phyloP scores from a whole-genome alignment of 441 rosid genomes.

The Croton laevigatus region DNA sequence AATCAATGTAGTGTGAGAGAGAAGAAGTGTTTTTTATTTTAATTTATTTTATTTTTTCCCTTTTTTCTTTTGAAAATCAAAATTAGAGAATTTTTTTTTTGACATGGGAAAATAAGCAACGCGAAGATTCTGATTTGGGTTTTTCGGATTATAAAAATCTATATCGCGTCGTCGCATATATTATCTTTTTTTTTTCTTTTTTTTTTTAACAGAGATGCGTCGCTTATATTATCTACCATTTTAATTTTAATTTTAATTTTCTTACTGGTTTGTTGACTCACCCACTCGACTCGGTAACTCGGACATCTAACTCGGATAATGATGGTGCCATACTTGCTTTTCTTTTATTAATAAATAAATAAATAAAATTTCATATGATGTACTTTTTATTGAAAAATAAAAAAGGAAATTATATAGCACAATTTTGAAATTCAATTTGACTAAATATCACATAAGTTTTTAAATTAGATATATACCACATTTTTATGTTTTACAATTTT shows the following conservation, averaged over 20 bases:
- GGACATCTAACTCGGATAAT: not conserved
- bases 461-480: too few relatives aligned
- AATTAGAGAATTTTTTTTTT: not conserved
- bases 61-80: conserved; percentile 6
- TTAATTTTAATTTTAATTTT: not conserved
- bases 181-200: too few relatives aligned
- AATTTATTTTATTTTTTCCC: not conserved
- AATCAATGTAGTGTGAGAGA: conserved; percentile 2
- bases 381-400: too few relatives aligned
- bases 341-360: too few relatives aligned
- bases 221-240: conserved; percentile 50
- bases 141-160: conserved; percentile 21
- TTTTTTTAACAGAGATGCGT: too few relatives aligned
- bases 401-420: too few relatives aligned
- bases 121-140: conserved; percentile 35
- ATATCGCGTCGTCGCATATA: conserved; percentile 65
- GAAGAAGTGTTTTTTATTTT: conserved; percentile 12
- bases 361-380: too few relatives aligned
- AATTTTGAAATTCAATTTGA: too few relatives aligned
- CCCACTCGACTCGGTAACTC: not conserved
- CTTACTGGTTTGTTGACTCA: not conserved
- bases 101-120: conserved; percentile 9
- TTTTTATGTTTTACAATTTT: too few relatives aligned
- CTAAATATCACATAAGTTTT: too few relatives aligned
- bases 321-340: too few relatives aligned